Percentiles rank a stretch among this genome's conserved stretches.
Conservation (phyloP, 805 yeast genomes). For the Grigorovia transvaalensis region DNA sequence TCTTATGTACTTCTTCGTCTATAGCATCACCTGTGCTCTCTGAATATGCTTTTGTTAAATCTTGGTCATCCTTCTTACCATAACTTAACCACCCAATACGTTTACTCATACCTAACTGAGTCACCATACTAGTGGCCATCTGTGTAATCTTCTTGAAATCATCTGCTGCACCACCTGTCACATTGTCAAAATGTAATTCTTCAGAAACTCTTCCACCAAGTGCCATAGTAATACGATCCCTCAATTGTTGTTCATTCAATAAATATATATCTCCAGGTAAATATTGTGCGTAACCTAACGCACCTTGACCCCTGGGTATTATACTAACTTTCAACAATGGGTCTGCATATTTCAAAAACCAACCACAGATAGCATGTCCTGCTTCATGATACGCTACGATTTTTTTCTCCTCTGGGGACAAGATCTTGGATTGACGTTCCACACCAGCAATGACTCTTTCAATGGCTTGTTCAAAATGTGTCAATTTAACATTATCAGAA, state of each 20-base stretch:
- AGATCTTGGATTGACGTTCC: conserved; percentile 76
- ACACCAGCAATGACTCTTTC: conserved; percentile 96
- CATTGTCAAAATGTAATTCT: conserved; percentile 83
- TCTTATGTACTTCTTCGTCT: conserved; percentile 72
- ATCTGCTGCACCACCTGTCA: conserved; percentile 92
- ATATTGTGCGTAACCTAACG: conserved; percentile 95
- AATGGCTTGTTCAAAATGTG: conserved; percentile 90
- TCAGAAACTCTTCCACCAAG: conserved; percentile 96
- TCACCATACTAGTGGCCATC: conserved; percentile 90
- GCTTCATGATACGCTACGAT: conserved; percentile 98
- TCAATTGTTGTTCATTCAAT: conserved; percentile 63
- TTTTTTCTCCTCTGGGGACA: conserved; percentile 76
- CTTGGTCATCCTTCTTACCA: conserved; percentile 58
- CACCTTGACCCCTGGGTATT: conserved; percentile 94
- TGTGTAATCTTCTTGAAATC: conserved; percentile 93
- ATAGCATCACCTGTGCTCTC: conserved; percentile 75
- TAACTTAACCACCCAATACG: conserved; percentile 75
- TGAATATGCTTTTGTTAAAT: conserved; percentile 76
- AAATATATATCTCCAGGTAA: conserved; percentile 87
- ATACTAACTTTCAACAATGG: conserved; percentile 92
- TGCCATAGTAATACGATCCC: conserved; percentile 92
- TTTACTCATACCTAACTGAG: conserved; percentile 81
- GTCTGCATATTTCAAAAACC: conserved; percentile 86
- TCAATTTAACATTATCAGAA: conserved; percentile 55
- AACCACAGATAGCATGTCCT: conserved; percentile 97